These are phyloP conservation scores for Leishmania martiniquensis DNA, from an alignment of 208 protist species.

Conservation along the genomic window DNA sequence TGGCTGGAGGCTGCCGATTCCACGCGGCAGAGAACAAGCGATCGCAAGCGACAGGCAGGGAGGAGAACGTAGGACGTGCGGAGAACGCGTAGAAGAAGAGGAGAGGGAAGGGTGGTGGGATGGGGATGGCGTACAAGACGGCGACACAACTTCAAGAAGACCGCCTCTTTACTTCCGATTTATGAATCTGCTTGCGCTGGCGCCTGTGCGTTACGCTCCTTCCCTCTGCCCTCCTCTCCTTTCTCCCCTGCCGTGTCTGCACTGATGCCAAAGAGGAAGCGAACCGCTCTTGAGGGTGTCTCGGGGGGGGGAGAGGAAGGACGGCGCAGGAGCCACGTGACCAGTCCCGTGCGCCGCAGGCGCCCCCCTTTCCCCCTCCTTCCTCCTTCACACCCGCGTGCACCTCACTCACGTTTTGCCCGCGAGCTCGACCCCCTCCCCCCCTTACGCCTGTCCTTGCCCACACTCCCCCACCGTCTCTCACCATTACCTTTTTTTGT, in stretches of 20 bases:
- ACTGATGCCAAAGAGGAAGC: too few species aligned
- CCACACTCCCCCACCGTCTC: not conserved
- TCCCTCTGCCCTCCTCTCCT: not conserved
- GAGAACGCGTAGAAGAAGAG: not conserved
- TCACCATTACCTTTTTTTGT: not conserved
- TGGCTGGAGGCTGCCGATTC: not conserved
- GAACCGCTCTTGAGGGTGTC: not conserved
- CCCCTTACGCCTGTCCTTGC: too few species aligned
- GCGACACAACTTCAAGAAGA: not conserved
- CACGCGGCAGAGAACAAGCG: not conserved
- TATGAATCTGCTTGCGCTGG: not conserved
- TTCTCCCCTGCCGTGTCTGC: not conserved
- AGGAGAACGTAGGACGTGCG: not conserved
- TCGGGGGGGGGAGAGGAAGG: too few species aligned
- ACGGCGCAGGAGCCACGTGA: not conserved
- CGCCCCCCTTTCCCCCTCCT: not conserved
- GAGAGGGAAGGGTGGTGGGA: not conserved
- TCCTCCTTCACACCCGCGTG: not conserved
- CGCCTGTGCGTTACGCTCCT: not conserved
- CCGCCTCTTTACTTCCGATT: not conserved
- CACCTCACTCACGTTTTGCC: not conserved
- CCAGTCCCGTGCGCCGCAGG: not conserved
- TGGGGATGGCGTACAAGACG: not conserved
- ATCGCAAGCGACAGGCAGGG: not conserved
- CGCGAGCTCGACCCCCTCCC: not conserved